phyloP scores from a whole-genome alignment of 1,284 basidiomycete species.

The Lentinula novae-zelandiae region DNA sequence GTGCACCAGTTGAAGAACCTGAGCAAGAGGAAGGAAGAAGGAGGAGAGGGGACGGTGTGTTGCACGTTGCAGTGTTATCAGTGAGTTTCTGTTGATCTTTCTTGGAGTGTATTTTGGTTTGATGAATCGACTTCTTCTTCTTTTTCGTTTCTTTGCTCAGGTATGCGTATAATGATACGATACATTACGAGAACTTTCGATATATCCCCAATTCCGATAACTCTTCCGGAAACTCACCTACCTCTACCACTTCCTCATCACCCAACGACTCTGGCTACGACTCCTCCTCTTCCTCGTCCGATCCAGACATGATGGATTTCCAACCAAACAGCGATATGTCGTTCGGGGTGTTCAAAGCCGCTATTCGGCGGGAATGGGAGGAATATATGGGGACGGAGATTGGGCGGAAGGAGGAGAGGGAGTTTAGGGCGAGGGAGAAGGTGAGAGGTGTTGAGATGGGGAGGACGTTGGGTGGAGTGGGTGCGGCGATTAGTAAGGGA shows the following conservation, averaged over 20 bases:
- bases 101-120: no score
- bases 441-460: neutral
- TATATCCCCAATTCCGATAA: neutral
- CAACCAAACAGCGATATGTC: neutral
- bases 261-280: neutral
- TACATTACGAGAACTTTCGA: constrained; percentile 5
- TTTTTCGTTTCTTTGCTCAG: neutral
- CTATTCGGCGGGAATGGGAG: neutral
- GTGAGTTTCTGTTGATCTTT: neutral
- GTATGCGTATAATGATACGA: constrained; percentile 1
- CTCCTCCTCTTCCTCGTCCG: neutral
- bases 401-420: neutral
- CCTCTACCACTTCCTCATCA: neutral
- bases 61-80: constrained; percentile 9
- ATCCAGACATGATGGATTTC: neutral
- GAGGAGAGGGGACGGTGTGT: constrained; percentile 2
- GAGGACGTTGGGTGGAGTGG: neutral
- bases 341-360: neutral
- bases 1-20: constrained; percentile 6
- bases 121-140: no score
- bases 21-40: neutral
- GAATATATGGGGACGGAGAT: neutral
- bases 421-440: neutral
- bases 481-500: neutral
- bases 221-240: neutral